phyloP scores from a whole-genome alignment of 495 filamentous ascomycete genomes.

The Neurospora sp. region DNA sequence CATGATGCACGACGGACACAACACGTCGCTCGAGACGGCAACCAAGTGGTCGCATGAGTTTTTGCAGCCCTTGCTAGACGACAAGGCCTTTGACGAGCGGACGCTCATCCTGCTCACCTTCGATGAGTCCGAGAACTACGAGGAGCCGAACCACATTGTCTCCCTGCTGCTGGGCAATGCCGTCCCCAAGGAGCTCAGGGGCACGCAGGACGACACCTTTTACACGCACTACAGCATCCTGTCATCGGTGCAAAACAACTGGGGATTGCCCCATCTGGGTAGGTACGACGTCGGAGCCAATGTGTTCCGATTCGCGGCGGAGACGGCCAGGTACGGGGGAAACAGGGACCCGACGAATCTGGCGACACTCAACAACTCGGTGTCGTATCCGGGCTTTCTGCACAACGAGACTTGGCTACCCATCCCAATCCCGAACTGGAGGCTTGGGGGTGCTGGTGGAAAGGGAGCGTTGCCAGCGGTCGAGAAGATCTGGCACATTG shows the following conservation, averaged over 20 bases:
- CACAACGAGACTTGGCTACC: slow-evolving; percentile 21
- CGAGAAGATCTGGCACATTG: slow-evolving; percentile 17
- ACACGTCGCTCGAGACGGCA: slow-evolving; percentile 50
- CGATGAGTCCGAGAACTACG: slow-evolving; percentile 53
- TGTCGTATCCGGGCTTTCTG: slow-evolving; percentile 52
- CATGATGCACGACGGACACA: slow-evolving; percentile 64
- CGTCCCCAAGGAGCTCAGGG: slow-evolving; percentile 44
- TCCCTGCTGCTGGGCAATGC: slow-evolving; percentile 55
- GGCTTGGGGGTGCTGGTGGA: slow-evolving; percentile 35
- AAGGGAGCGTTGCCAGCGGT: slow-evolving; percentile 23
- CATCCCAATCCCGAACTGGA: slow-evolving; percentile 34
- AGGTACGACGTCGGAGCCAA: slow-evolving; percentile 67
- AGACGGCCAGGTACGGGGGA: slow-evolving; percentile 43
- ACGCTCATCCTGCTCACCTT: slow-evolving; percentile 61
- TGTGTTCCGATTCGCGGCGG: slow-evolving; percentile 50
- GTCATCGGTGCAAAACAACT: slow-evolving; percentile 55
- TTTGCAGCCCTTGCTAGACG: slow-evolving; percentile 46
- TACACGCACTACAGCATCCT: slow-evolving; percentile 65
- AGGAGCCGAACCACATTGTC: slow-evolving; percentile 46
- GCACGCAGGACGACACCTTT: slow-evolving; percentile 53
- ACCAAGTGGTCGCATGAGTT: slow-evolving; percentile 49
- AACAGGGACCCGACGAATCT: slow-evolving; percentile 48
- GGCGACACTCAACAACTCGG: slow-evolving; percentile 49
- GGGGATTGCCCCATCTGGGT: slow-evolving; percentile 55
- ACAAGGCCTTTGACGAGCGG: slow-evolving; percentile 47